Percentiles rank a stretch among this genome's conserved stretches.
Evolutionary conservation across 2,329 filamentous ascomycete genomes (phyloP).

Genomic region (Magnaporthiopsis incrustans): DNA sequence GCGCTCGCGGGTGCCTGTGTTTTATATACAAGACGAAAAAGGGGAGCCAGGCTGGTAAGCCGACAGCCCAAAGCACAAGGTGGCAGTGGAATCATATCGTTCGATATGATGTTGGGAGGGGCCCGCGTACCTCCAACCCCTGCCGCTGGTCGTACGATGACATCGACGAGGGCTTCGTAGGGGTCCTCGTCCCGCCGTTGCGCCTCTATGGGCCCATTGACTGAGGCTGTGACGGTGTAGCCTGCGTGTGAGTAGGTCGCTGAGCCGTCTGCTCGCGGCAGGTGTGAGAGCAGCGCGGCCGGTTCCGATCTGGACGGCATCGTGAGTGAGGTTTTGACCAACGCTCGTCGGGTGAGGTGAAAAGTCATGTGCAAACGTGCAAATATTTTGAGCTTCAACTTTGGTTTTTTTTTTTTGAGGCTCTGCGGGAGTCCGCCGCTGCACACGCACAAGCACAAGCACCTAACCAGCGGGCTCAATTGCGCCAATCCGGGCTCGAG

Average conservation of each 20-base stretch:
- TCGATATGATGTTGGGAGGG: slow-evolving; percentile 8
- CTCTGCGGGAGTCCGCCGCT: too few species aligned
- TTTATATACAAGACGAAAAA: slow-evolving; percentile 16
- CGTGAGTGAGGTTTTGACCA: too few species aligned
- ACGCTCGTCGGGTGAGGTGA: too few species aligned
- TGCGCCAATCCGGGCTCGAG: too few species aligned
- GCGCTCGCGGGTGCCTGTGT: slow-evolving; percentile 60
- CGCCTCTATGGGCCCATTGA: slow-evolving; percentile 91
- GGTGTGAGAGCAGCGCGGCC: slow-evolving; percentile 44
- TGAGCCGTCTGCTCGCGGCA: slow-evolving; percentile 71
- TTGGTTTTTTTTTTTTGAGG: too few species aligned
- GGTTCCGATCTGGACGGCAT: slow-evolving; percentile 31
- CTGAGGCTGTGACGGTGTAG: slow-evolving; percentile 74
- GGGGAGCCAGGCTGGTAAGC: background rate
- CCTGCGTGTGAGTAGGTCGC: slow-evolving; percentile 67
- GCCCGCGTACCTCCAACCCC: slow-evolving; percentile 64
- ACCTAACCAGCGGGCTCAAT: too few species aligned
- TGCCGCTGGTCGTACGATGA: slow-evolving; percentile 77
- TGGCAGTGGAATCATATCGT: slow-evolving; percentile 1
- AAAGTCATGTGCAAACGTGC: too few species aligned
- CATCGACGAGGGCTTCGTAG: slow-evolving; percentile 84
- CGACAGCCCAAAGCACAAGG: too few species aligned
- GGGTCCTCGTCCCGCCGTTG: slow-evolving; percentile 82
- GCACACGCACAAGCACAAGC: too few species aligned
- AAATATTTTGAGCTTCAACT: too few species aligned